A percentile compares a stretch with the other conserved stretches of the same genome.
Conservation (phyloP, 352 stramenopile genomes). For the Globisporangium barbulae region DNA sequence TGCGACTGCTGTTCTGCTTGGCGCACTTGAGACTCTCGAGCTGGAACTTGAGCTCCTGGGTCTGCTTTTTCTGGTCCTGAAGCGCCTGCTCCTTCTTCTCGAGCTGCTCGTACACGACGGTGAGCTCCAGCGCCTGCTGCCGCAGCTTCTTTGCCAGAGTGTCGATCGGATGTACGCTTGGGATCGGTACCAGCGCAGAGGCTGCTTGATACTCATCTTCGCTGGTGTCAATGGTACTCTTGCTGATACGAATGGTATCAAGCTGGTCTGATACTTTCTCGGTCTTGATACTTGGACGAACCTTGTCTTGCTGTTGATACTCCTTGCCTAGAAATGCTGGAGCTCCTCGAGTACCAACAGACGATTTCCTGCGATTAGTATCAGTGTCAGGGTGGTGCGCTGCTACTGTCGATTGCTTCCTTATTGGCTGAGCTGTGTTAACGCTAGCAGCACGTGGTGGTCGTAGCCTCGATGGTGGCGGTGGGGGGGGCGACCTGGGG, state of each 20-base stretch:
- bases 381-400: background rate
- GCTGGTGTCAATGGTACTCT: background rate
- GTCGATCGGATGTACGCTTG: slow-evolving; percentile 51
- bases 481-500: background rate
- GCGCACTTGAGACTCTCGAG: slow-evolving; percentile 34
- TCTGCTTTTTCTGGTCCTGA: slow-evolving; percentile 28
- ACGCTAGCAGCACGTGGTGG: background rate
- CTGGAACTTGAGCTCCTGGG: slow-evolving; percentile 42
- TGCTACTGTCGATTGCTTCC: background rate
- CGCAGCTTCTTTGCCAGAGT: slow-evolving; percentile 71
- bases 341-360: background rate
- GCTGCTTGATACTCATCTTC: background rate
- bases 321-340: background rate
- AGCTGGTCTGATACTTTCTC: background rate
- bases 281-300: background rate
- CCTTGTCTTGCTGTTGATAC: background rate
- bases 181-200: background rate
- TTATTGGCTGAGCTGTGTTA: background rate
- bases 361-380: background rate
- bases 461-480: background rate
- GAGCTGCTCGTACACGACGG: slow-evolving; percentile 64
- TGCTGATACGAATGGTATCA: background rate
- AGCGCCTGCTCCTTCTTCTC: slow-evolving; percentile 52
- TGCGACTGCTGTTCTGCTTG: slow-evolving; percentile 11
- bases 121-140: slow-evolving; percentile 67